phyloP scores from a whole-genome alignment of 129 eudicot genomes.

The Lonicera japonica region DNA sequence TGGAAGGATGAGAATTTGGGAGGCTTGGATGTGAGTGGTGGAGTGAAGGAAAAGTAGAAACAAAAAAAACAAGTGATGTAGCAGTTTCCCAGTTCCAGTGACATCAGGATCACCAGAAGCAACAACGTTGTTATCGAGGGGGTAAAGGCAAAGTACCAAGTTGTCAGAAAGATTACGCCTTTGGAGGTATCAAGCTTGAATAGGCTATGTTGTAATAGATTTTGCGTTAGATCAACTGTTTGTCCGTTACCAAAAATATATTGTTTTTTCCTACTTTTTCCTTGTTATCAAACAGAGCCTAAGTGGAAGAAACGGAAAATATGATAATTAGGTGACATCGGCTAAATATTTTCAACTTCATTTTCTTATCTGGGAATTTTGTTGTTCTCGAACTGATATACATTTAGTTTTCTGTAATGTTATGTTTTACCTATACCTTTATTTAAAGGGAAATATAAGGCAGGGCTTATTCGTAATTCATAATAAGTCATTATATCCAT shows the following conservation, averaged over 20 bases:
- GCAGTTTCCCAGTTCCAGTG: not conserved
- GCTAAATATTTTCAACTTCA: not conserved
- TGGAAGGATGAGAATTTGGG: no score
- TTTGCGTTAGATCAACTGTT: not conserved
- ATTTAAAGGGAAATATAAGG: no score
- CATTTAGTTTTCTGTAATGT: no score
- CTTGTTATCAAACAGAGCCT: no score
- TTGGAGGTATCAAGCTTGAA: not conserved
- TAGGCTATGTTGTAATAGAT: not conserved
- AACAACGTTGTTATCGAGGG: not conserved
- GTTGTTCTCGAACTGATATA: no score
- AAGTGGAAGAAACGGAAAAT: not conserved
- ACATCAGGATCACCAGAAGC: not conserved
- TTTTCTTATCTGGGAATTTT: no score
- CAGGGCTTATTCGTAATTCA: no score
- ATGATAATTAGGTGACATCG: not conserved
- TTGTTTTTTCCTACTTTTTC: no score
- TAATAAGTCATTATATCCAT: no score
- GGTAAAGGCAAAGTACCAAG: conserved; percentile 1
- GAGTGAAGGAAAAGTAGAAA: not conserved
- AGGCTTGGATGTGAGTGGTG: not conserved
- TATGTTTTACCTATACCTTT: no score
- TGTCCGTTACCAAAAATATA: no score
- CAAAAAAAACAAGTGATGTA: no score
- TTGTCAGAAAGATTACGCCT: conserved; percentile 9